Percentiles rank a stretch among this genome's conserved stretches.
phyloP scores from a whole-genome alignment of 1,139 yeast species.

The Suhomyces choctaworum region DNA sequence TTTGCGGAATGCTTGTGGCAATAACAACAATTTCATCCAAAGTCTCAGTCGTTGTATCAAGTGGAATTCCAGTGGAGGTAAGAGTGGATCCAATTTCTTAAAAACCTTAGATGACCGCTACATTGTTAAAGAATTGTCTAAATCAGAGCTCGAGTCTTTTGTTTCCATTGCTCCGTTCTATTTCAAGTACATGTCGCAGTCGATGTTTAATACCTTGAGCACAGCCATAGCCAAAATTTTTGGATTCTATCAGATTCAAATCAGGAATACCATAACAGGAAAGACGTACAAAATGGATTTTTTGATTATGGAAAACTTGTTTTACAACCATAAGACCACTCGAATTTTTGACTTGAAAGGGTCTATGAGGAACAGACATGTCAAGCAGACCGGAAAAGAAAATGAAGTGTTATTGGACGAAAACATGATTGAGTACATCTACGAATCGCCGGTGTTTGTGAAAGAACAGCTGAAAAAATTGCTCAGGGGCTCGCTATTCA shows the following conservation, averaged over 20 bases:
- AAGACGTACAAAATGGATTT: slow-evolving; percentile 85
- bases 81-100: slow-evolving; percentile 90
- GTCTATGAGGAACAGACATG: slow-evolving; percentile 96
- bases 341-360: slow-evolving; percentile 96
- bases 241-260: slow-evolving; percentile 93
- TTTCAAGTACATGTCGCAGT: slow-evolving; percentile 94
- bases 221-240: slow-evolving; percentile 92
- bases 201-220: slow-evolving; percentile 90
- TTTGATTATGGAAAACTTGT: slow-evolving; percentile 92
- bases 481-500: slow-evolving; percentile 85
- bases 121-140: slow-evolving; percentile 85
- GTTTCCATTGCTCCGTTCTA: slow-evolving; percentile 95
- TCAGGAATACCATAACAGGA: slow-evolving; percentile 74
- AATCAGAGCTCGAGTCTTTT: slow-evolving; percentile 88
- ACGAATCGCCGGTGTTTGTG: slow-evolving; percentile 93
- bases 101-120: slow-evolving; percentile 89
- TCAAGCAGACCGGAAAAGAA: slow-evolving; percentile 92
- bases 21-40: slow-evolving; percentile 74
- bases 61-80: slow-evolving; percentile 97
- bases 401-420: slow-evolving; percentile 95
- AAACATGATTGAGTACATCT: slow-evolving; percentile 96
- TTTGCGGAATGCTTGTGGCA: slow-evolving; percentile 78
- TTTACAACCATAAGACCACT: slow-evolving; percentile 79
- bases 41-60: slow-evolving; percentile 89
- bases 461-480: slow-evolving; percentile 88